Evolutionary conservation across 2,329 filamentous ascomycete genomes (phyloP), one percentile per base, ranked within the genome.

Genomic region (Conoideocrella luteorostrata): DNA sequence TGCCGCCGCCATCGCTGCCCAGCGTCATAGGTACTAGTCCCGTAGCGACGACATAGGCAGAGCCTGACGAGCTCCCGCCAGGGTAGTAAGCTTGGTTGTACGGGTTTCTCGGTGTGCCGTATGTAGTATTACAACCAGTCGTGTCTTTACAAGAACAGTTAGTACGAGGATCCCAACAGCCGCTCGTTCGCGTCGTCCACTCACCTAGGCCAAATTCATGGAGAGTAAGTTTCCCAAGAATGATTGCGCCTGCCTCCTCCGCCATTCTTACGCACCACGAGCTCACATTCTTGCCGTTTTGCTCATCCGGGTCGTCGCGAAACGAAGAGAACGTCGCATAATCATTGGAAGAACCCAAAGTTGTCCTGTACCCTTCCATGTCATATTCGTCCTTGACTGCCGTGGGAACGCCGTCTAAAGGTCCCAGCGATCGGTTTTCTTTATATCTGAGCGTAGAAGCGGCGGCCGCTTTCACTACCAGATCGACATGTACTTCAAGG

Each of bases 361-460:
- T 82, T 49, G 74, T 77, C 40, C 77, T 74, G 58, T 88, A 90
- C 12, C 85, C 86, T 50, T 78, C 72, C 24, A 89, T 69, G 50
- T 85, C 74, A n/a, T 82, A 74, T 57, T 95, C 88, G 57, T 93
- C 88, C 65, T 95, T 95, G 53, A 93, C 77, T 0, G 82, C 84
- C 39, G 94, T 76, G 0, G 88, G 89, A 2, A 95, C 79, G 12
- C 89, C 89, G 55, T 95, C 88, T 7, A 95, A 68, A 4, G 86
- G 67, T 9, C 86, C 75, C 10, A 88, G 62, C 0, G 81, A 73
- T 47, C 73, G 72, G 0, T 86, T 84, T 13, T 72, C 68, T 46
- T 78, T 77, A 62, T 85, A 94, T 35, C 88, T 72, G 57, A 77
- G 70, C 0, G 88, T 84, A 1, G 88, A 91, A 7, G 77, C 84